Percentiles rank a stretch among this genome's conserved stretches.
Conservation (phyloP, 179 eudicot species). For the Sideroxylon spinosum region DNA sequence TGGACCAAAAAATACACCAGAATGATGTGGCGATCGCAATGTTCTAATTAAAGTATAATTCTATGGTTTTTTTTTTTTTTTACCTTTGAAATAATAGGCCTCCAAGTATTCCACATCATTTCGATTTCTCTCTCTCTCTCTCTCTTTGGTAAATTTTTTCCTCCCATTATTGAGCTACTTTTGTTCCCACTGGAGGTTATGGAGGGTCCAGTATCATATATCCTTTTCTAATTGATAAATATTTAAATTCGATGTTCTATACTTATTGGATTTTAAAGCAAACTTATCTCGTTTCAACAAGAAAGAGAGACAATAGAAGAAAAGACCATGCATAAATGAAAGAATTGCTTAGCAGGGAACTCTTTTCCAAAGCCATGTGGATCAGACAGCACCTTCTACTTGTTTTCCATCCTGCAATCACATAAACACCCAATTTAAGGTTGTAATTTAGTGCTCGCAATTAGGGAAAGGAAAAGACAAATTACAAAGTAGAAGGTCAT, state of each 20-base stretch:
- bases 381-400: not conserved
- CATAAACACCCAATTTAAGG: not conserved
- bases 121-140: too few relatives aligned
- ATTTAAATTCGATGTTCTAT: not conserved
- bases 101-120: too few relatives aligned
- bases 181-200: not conserved
- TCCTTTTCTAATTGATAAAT: not conserved
- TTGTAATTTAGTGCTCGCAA: not conserved
- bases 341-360: not conserved
- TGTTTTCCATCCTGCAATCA: not conserved
- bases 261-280: not conserved
- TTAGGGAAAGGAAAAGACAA: not conserved
- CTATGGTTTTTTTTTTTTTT: too few relatives aligned
- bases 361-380: not conserved
- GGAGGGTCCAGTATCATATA: conserved; percentile 1
- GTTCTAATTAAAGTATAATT: too few relatives aligned
- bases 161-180: not conserved
- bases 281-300: not conserved
- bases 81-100: too few relatives aligned
- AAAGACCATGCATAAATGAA: not conserved
- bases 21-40: too few relatives aligned
- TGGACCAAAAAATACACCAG: too few relatives aligned
- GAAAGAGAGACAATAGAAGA: not conserved
- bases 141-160: not conserved
- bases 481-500: not conserved